These are phyloP conservation scores for Coleophoma eucalyptorum DNA, from an alignment of 2,329 filamentous ascomycete species.

Conservation along the genomic window DNA sequence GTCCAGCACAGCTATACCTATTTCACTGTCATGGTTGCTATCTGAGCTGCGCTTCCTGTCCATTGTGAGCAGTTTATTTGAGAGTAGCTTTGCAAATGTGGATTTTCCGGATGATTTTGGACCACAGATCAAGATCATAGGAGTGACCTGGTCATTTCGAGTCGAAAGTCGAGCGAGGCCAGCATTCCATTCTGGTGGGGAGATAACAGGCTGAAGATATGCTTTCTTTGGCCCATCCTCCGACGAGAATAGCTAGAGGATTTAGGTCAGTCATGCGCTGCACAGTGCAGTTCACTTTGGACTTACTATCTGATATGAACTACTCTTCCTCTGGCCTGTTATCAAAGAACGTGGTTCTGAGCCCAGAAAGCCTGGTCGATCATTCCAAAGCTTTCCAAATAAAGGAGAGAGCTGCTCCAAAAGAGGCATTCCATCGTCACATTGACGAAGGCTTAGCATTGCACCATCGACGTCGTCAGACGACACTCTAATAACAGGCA, in stretches of 20 bases:
- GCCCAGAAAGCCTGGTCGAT: constrained; percentile 25
- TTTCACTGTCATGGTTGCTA: constrained; percentile 16
- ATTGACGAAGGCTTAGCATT: constrained; percentile 52
- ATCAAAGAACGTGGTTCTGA: constrained; percentile 5
- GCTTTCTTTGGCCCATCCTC: constrained; percentile 46
- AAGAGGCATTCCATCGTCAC: constrained; percentile 42
- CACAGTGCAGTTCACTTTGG: constrained; percentile 1
- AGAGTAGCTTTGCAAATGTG: constrained; percentile 63
- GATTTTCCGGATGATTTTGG: constrained; percentile 74
- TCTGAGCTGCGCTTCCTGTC: constrained; percentile 18
- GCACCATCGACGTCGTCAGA: constrained; percentile 41
- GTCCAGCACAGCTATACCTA: constrained; percentile 55
- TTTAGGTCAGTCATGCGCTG: constrained; percentile 17
- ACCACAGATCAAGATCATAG: constrained; percentile 58
- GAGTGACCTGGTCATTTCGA: constrained; percentile 29
- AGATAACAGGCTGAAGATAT: constrained; percentile 49
- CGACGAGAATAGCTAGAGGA: constrained; percentile 46
- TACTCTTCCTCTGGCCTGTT: constrained; percentile 17
- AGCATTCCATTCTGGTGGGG: constrained; percentile 58
- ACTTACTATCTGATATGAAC: constrained; percentile 47
- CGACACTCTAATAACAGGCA: constrained; percentile 59
- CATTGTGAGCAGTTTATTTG: constrained; percentile 55
- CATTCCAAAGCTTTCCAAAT: constrained; percentile 65
- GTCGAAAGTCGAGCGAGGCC: constrained; percentile 21
- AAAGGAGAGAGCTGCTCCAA: constrained; percentile 61